These are phyloP conservation scores for Bromus sterilis DNA, from an alignment of 176 grass and related monocot species.

Conservation along the genomic window DNA sequence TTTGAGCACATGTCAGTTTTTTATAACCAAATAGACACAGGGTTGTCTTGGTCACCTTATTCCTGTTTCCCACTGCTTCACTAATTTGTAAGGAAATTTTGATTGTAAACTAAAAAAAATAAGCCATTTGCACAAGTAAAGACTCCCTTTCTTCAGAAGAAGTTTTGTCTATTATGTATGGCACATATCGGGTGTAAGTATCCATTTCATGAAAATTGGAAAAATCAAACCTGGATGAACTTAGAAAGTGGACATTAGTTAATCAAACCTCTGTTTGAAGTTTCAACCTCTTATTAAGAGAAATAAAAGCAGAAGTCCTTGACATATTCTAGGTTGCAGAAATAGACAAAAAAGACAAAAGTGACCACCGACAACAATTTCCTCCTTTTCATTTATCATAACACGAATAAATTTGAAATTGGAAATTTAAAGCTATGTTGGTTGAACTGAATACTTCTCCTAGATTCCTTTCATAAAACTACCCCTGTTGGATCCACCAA, in stretches of 20 bases:
- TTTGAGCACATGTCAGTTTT: not conserved
- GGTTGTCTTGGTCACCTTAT: not conserved
- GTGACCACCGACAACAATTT: not conserved
- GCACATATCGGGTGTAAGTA: too few relatives aligned
- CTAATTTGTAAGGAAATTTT: not conserved
- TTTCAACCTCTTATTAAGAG: not conserved
- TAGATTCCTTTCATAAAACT: not conserved
- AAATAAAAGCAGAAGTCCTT: not conserved
- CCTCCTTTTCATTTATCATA: not conserved
- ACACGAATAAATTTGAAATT: not conserved
- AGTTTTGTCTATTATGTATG: not conserved
- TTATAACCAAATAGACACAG: not conserved
- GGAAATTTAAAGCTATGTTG: not conserved
- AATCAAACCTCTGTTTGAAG: not conserved
- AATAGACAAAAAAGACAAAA: not conserved
- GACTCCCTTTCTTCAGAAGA: not conserved
- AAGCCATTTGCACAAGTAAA: not conserved
- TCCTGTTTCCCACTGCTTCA: not conserved
- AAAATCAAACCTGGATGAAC: too few relatives aligned
- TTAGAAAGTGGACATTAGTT: not conserved
- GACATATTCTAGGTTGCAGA: not conserved
- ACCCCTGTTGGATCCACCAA: not conserved
- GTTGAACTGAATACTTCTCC: not conserved
- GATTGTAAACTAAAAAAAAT: not conserved
- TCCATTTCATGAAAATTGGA: too few relatives aligned